Percentiles rank a stretch among this genome's conserved stretches.
Conservation (phyloP, 352 stramenopile genomes). For the Elongisporangium anandrum region DNA sequence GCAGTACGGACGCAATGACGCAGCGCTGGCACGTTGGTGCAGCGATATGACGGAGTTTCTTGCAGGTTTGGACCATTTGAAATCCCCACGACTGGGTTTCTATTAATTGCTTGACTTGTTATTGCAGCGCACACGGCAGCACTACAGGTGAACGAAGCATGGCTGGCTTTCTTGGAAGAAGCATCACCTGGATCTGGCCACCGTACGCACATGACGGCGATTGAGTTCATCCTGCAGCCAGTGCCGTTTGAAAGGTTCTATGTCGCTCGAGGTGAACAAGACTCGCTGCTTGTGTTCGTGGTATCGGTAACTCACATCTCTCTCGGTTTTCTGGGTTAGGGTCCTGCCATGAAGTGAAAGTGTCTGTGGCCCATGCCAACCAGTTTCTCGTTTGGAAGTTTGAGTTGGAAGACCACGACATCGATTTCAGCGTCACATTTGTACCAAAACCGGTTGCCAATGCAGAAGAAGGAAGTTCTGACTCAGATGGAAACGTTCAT, state of each 20-base stretch:
- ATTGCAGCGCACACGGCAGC: constrained; percentile 13
- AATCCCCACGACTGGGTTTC: too few species aligned
- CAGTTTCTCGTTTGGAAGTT: constrained; percentile 85
- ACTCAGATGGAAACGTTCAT: constrained; percentile 59
- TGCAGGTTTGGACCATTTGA: constrained; percentile 14
- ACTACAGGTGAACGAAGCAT: constrained; percentile 32
- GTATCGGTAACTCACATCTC: constrained; percentile 1
- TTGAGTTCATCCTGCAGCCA: constrained; percentile 82
- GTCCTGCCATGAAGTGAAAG: constrained; percentile 51
- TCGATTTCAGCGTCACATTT: constrained; percentile 75
- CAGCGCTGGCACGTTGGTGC: constrained; percentile 62
- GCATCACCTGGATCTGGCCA: constrained; percentile 34
- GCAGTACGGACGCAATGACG: constrained; percentile 42
- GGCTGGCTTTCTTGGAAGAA: constrained; percentile 56
- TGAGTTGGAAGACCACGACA: constrained; percentile 75
- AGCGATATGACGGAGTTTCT: constrained; percentile 57
- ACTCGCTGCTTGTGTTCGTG: neutral
- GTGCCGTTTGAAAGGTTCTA: constrained; percentile 68
- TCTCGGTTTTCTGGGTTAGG: constrained; percentile 13
- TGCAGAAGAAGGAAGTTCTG: constrained; percentile 10
- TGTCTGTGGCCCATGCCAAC: constrained; percentile 29
- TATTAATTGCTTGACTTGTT: neutral
- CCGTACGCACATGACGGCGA: constrained; percentile 68
- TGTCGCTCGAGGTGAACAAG: neutral
- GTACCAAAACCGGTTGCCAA: constrained; percentile 23